Base-by-base conservation (phyloP, 1,139 yeast genomes). In the Kluyveromyces sp. region DNA sequence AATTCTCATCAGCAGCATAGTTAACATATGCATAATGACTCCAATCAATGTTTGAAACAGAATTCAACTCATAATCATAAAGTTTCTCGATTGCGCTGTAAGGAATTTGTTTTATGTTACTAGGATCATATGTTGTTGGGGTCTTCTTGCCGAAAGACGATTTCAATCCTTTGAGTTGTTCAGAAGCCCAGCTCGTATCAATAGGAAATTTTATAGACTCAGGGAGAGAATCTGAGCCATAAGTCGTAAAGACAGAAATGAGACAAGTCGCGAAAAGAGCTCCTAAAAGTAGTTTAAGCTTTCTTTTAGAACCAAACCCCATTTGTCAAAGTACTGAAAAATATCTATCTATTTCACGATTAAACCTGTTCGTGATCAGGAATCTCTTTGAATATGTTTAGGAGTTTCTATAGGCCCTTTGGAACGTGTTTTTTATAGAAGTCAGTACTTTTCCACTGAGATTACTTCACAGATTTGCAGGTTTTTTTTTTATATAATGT, bases 21-120 rank as follows among this genome's bases (percentile, higher is more conserved):
- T 70, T 69, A 5, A 74, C 74, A 53, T 75, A 75, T 0, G 79
- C 79, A 43, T 51, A 64, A 41, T 59, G 59, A 4, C 57, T 73
- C 73, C 64, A 3, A 67, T 60, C 45, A 15, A 42, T 44, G 32
- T 52, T 50, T 6, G 38, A 6, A 4, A 30, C 41, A 25, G 25
- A 27, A 6, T 38, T 34, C 34, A 38, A 21, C 32, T 38, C 34
- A 7, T 29, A 28, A 4, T 46, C 44, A 37, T 60, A 59, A 4
- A 63, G 43, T 2, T 49, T 53, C 45, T 60, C 61, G 25, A 63
- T 60, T 1, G 56, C 53, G 30, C 55, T 55, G 27, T 39, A 53
- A 2, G 67, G 65, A 2, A 63, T 58, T 48, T 63, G 65, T 41
- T 63, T 63, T 32, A 63, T 57, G n/a, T 54, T 63, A 31, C 61